Base-by-base conservation (phyloP, 2,329 filamentous ascomycete species). In the Claviceps sp. region DNA sequence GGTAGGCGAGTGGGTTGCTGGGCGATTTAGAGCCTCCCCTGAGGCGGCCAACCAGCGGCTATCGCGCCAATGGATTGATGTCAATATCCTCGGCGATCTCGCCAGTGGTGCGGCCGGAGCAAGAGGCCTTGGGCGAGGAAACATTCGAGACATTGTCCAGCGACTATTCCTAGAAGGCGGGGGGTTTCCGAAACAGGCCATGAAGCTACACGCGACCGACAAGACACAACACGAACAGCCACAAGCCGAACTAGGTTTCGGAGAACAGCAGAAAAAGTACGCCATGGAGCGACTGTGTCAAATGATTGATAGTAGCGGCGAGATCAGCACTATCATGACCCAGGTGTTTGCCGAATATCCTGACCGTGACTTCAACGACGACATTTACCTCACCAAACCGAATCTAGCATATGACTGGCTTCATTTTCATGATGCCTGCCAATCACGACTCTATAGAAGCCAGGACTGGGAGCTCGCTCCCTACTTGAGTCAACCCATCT, bases 391-490 rank as follows among this genome's bases (percentile, higher is more conserved):
- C 36, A 87, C 84, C 37, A 98, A 98, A 63, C 94, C 94, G 0
- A 82, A 85, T 58, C 72, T 78, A 65, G 88, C 88, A 0, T 95
- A 95, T 66, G 91, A 96, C 62, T 98, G 93, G 93, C 78, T 98
- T 52, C 76, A 94, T 65, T 97, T 98, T 67, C 87, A 96, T 67
- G 93, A 97, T 61, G 73, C 75, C 0, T 82, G 95, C 56, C 89
- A 88, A 24, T 82, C 84, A 1, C 81, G 84, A 41, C 77, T 97
- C 1, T 94, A 84, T 63, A 72, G 81, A n/a, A 83, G 79, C 54
- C 91, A 96, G 65, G 90, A 95, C 52, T 98, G 93, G 87, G 93
- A 98, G 66, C 72, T 98, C 16, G 80, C 79, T 0, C 84, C 88
- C 0, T 98, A 98, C 65, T 78, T 97, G 48, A 87, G 84, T 60